These are phyloP conservation scores for Penicillium tannophilum DNA, from an alignment of 495 filamentous ascomycete genomes.

Conservation along the genomic window DNA sequence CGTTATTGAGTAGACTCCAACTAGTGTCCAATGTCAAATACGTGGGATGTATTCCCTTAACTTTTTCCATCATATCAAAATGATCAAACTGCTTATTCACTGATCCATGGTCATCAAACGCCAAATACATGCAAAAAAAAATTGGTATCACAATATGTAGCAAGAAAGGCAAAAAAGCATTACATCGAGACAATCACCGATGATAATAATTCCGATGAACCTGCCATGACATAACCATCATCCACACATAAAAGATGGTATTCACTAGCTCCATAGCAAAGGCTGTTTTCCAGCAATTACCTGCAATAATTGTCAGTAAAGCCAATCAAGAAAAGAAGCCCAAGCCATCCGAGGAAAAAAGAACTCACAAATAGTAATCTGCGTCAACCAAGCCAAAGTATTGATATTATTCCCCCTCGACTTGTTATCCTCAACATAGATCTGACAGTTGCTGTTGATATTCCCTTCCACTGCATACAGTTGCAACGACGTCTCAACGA, in stretches of 20 bases:
- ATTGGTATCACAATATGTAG: conserved; percentile 20
- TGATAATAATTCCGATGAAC: conserved; percentile 66
- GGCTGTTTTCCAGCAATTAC: conserved; percentile 61
- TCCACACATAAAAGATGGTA: conserved; percentile 86
- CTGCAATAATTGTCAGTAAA: conserved; percentile 21
- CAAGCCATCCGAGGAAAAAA: neutral
- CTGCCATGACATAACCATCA: conserved; percentile 90
- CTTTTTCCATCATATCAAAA: too few relatives aligned
- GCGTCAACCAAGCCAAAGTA: conserved; percentile 85
- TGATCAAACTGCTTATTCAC: neutral
- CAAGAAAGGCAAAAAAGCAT: neutral
- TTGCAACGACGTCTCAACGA: conserved; percentile 88
- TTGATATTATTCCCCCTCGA: conserved; percentile 63
- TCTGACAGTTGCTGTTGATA: conserved; percentile 78
- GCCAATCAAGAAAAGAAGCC: neutral
- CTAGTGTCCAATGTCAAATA: neutral
- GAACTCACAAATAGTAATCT: conserved; percentile 79
- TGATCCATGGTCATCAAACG: conserved; percentile 9
- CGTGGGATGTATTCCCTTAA: neutral
- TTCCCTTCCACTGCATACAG: conserved; percentile 78
- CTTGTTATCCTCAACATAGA: conserved; percentile 62
- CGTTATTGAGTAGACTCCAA: neutral
- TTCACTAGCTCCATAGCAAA: conserved; percentile 74
- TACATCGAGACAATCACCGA: conserved; percentile 10
- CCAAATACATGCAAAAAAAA: conserved; percentile 21